phyloP scores from a whole-genome alignment of 345 rosid genomes.

The Eucalyptus globulus region DNA sequence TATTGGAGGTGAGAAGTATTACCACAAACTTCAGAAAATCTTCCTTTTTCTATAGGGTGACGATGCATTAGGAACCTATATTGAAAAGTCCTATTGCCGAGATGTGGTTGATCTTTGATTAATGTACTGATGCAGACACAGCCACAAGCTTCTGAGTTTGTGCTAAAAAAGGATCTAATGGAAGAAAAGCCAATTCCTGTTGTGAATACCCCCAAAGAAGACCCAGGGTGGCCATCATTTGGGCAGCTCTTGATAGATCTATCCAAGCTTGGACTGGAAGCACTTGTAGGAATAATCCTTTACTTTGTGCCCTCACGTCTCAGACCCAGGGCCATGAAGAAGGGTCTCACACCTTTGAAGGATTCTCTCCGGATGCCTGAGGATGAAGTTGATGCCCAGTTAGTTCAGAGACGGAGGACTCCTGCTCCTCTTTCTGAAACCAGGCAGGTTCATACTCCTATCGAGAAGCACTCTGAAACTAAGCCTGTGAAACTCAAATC shows the following conservation, averaged over 20 bases:
- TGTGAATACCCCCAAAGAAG: slow-evolving; percentile 55
- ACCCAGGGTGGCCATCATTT: slow-evolving; percentile 90
- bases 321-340: slow-evolving; percentile 18
- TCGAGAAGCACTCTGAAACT: slow-evolving; percentile 23
- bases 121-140: background rate
- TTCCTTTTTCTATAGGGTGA: background rate
- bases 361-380: slow-evolving; percentile 70
- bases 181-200: slow-evolving; percentile 42
- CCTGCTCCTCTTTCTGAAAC: slow-evolving; percentile 50
- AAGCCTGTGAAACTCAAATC: slow-evolving; percentile 64
- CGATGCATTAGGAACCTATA: background rate
- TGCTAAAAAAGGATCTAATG: slow-evolving; percentile 22
- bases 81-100: background rate
- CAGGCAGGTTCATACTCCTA: slow-evolving; percentile 35
- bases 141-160: slow-evolving; percentile 29
- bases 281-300: slow-evolving; percentile 26
- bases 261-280: slow-evolving; percentile 64
- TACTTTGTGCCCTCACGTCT: slow-evolving; percentile 53
- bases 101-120: background rate
- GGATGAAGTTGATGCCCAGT: slow-evolving; percentile 47
- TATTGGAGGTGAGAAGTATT: background rate
- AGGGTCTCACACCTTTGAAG: slow-evolving; percentile 56
- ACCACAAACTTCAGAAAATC: background rate
- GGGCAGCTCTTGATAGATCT: slow-evolving; percentile 76
- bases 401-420: slow-evolving; percentile 46